Evolutionary conservation across 1,139 yeast species (phyloP).

Genomic region (Blastobotrys arbuscula): DNA sequence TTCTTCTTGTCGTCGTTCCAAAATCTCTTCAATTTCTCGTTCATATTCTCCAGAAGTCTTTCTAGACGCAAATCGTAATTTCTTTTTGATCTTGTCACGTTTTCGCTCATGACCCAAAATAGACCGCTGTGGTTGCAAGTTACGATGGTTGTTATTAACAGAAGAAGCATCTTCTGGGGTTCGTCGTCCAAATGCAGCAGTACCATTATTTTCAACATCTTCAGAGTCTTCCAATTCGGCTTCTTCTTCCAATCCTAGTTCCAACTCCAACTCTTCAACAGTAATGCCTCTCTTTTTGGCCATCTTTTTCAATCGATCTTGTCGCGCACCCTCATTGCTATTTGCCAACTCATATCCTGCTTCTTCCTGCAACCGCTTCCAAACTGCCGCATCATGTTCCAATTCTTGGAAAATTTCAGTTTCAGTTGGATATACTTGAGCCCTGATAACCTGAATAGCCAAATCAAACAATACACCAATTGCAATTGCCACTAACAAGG

Average conservation of each 20-base stretch:
- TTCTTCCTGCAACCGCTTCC: constrained; percentile 64
- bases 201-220: constrained; percentile 5
- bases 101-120: constrained; percentile 33
- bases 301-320: neutral
- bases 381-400: constrained; percentile 63
- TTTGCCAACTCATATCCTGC: constrained; percentile 70
- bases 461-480: constrained; percentile 61
- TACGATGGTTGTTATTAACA: constrained; percentile 22
- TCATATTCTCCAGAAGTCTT: constrained; percentile 35
- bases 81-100: constrained; percentile 26
- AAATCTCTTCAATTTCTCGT: constrained; percentile 36
- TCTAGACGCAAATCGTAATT: constrained; percentile 24
- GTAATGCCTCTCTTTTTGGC: constrained; percentile 10
- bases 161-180: neutral
- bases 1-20: constrained; percentile 28
- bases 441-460: constrained; percentile 51
- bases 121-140: constrained; percentile 4
- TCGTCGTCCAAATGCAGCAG: neutral
- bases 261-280: constrained; percentile 10
- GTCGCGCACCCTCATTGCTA: constrained; percentile 12
- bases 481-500: constrained; percentile 50
- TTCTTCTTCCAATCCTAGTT: constrained; percentile 36
- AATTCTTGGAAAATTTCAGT: constrained; percentile 71
- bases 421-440: constrained; percentile 60
- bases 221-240: constrained; percentile 37